Base-by-base conservation (phyloP, 495 filamentous ascomycete genomes). In the Aspergillus saccharolyticus region DNA sequence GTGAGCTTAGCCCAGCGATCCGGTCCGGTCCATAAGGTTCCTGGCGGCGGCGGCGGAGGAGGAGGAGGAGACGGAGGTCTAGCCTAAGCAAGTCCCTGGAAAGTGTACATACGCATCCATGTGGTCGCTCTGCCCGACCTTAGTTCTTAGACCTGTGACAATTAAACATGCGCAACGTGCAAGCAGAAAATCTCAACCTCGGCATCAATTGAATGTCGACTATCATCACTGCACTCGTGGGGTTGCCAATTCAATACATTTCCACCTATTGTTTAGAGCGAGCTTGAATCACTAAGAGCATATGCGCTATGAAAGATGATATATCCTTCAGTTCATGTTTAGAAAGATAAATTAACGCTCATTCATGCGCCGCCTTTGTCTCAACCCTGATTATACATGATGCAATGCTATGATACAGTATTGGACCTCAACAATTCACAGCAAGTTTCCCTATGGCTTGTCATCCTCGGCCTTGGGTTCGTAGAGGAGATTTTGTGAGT, bases 401-500 rank as follows among this genome's bases (percentile, higher is more conserved):
- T 39, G 33, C 12, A 39, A 39, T 39, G 33, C 4, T 39, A 39
- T 39, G 7, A 39, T 39, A 39, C 7, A 39, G 33, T 39, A 12
- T 28, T 28, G 25, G 3, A 28, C 4, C 10, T 5, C 5, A 9
- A 15, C 33, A 39, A 39, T 5, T 12, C 33, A 39, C 10, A 39
- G 33, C 33, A 39, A 10, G 2, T 9, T 8, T 39, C 6, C 10
- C 33, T 39, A 39, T 39, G 33, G 6, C 33, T 39, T 39, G 33
- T 39, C 33, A 2, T 39, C 33, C 12, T 47, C 44, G 17, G 4
- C n/a, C 18, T 21, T 15, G 28, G 19, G 24, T 21, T 70, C 55
- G 10, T 67, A 63, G 51, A 72, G 71, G 15, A 78, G 24, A 17
- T 51, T 55, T 12, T 65, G 63, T 10, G 62, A 52, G 55, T 75